These are phyloP conservation scores for Fusarium staphyleae DNA, from an alignment of 2,329 filamentous ascomycete species.

Conservation along the genomic window DNA sequence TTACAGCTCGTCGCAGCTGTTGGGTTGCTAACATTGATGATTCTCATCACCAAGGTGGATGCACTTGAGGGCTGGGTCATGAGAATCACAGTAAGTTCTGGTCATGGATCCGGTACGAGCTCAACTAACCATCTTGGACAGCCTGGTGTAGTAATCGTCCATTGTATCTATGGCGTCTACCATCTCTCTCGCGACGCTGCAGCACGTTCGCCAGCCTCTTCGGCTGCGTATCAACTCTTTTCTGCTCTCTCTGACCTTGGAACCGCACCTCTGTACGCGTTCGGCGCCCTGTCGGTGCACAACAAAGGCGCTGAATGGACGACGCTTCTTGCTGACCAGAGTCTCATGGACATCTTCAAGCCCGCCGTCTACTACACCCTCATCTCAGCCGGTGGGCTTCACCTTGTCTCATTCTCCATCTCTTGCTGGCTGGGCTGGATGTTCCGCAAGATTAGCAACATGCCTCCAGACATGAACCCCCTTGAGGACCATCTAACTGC, in stretches of 20 bases:
- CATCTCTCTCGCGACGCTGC: slow-evolving; percentile 77
- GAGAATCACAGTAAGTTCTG: slow-evolving; percentile 71
- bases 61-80: slow-evolving; percentile 75
- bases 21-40: slow-evolving; percentile 76
- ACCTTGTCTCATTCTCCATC: slow-evolving; percentile 72
- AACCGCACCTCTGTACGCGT: slow-evolving; percentile 63
- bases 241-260: slow-evolving; percentile 73
- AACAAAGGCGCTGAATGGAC: slow-evolving; percentile 64
- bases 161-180: slow-evolving; percentile 80
- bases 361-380: slow-evolving; percentile 73
- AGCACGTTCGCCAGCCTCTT: slow-evolving; percentile 77
- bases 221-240: slow-evolving; percentile 90
- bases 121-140: slow-evolving; percentile 48
- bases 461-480: slow-evolving; percentile 96
- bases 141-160: slow-evolving; percentile 77
- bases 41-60: slow-evolving; percentile 76
- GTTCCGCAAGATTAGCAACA: slow-evolving; percentile 80
- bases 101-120: not conserved
- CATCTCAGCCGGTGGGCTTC: slow-evolving; percentile 69
- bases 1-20: slow-evolving; percentile 72
- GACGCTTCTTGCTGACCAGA: slow-evolving; percentile 68
- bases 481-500: slow-evolving; percentile 86
- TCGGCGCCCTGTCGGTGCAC: slow-evolving; percentile 57
- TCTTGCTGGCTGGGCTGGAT: slow-evolving; percentile 78
- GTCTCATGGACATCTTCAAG: slow-evolving; percentile 66